These are phyloP conservation scores for Hanseniaspora gamundiae DNA, from an alignment of 1,139 yeast species.

Conservation along the genomic window DNA sequence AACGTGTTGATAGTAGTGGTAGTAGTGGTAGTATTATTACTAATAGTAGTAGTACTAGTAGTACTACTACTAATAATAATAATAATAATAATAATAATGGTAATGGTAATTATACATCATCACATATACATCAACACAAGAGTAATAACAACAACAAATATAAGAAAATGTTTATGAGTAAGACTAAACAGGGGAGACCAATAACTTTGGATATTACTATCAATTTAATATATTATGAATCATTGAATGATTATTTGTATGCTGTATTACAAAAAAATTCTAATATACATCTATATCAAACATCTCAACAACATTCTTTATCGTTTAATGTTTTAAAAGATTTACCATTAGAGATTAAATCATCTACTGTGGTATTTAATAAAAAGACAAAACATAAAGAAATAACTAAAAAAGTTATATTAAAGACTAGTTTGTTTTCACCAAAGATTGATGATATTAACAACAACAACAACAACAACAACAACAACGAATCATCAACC, in stretches of 20 bases:
- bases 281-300: background rate
- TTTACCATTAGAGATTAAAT: background rate
- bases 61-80: too few relatives aligned
- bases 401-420: background rate
- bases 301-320: too few relatives aligned
- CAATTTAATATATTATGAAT: slow-evolving; percentile 5
- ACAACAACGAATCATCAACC: too few relatives aligned
- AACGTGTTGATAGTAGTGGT: too few relatives aligned
- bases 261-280: slow-evolving; percentile 5
- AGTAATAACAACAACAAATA: slow-evolving; percentile 1
- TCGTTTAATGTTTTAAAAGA: too few relatives aligned
- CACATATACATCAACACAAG: background rate
- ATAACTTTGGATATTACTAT: slow-evolving; percentile 5
- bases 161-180: slow-evolving; percentile 2
- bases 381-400: background rate
- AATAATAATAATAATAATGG: too few relatives aligned
- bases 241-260: slow-evolving; percentile 5
- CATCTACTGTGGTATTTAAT: background rate
- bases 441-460: background rate
- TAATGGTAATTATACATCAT: background rate
- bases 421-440: background rate
- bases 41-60: too few relatives aligned
- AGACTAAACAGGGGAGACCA: slow-evolving; percentile 8
- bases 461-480: background rate
- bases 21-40: too few relatives aligned